phyloP scores from a whole-genome alignment of 2,329 filamentous ascomycete species.

The Daldinia eschscholtzii region DNA sequence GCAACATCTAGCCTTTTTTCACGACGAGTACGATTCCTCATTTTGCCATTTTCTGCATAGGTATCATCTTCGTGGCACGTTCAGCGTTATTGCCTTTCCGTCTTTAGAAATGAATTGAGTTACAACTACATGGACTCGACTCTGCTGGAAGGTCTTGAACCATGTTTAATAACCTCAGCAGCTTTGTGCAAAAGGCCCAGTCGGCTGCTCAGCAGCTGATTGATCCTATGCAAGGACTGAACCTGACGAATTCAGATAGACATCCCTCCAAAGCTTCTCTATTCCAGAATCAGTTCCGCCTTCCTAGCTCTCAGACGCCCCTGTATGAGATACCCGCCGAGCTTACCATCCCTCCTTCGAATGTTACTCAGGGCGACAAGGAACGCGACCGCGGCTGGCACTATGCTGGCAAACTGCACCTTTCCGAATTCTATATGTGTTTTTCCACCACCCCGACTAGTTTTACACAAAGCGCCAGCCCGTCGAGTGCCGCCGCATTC shows the following conservation, averaged over 20 bases:
- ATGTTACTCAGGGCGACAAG: slow-evolving; percentile 77
- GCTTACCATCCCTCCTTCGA: slow-evolving; percentile 84
- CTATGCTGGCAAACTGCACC: slow-evolving; percentile 91
- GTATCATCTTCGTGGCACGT: slow-evolving; percentile 8
- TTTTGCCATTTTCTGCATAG: slow-evolving; percentile 5
- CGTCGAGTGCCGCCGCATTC: slow-evolving; percentile 83
- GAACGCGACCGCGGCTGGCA: slow-evolving; percentile 81
- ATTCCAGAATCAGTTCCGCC: slow-evolving; percentile 96
- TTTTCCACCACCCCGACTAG: slow-evolving; percentile 95
- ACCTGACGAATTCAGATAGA: slow-evolving; percentile 78
- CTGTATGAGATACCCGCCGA: slow-evolving; percentile 97
- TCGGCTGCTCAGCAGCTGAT: slow-evolving; percentile 83
- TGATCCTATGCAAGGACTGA: slow-evolving; percentile 84
- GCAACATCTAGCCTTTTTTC: slow-evolving; percentile 9
- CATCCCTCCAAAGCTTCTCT: slow-evolving; percentile 91
- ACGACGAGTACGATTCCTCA: slow-evolving; percentile 5
- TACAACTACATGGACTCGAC: slow-evolving; percentile 45
- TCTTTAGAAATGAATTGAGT: slow-evolving; percentile 51
- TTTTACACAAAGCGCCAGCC: slow-evolving; percentile 84
- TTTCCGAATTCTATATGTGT: slow-evolving; percentile 95
- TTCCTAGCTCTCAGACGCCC: slow-evolving; percentile 91
- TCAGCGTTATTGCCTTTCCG: slow-evolving; percentile 28
- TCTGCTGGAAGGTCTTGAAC: slow-evolving; percentile 51
- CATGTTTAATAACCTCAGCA: slow-evolving; percentile 76
- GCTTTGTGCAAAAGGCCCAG: slow-evolving; percentile 88